These are phyloP conservation scores for Penicillium sp. DNA, from an alignment of 2,329 filamentous ascomycete genomes.

Conservation along the genomic window DNA sequence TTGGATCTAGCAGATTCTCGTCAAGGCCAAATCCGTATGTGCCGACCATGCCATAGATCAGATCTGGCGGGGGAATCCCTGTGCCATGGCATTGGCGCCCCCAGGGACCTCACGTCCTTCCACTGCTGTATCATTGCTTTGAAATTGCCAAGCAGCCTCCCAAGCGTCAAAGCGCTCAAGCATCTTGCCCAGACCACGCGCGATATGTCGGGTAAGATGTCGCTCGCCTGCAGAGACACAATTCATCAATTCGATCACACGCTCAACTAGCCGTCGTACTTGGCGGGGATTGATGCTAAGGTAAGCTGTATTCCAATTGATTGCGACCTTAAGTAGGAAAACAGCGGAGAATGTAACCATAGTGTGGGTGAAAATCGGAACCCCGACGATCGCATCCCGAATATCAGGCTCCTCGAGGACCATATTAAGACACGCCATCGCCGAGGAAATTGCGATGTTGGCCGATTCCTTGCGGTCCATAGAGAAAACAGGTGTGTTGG, in stretches of 20 bases:
- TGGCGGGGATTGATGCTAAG: conserved; percentile 40
- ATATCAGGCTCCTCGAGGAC: conserved; percentile 50
- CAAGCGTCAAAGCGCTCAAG: conserved; percentile 42
- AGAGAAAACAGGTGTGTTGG: conserved; percentile 42
- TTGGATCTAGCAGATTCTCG: conserved; percentile 43
- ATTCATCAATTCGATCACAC: conserved; percentile 42
- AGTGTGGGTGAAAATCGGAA: conserved; percentile 47
- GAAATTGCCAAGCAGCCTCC: conserved; percentile 35
- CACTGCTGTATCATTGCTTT: conserved; percentile 8
- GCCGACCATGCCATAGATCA: conserved; percentile 46
- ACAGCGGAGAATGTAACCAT: conserved; percentile 49
- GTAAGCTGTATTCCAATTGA: conserved; percentile 45
- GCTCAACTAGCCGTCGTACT: conserved; percentile 39
- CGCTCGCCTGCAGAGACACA: conserved; percentile 43
- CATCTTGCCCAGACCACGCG: conserved; percentile 43
- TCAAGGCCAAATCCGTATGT: conserved; percentile 44
- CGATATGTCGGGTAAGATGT: conserved; percentile 44
- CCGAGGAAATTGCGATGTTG: conserved; percentile 49
- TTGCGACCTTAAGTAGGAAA: conserved; percentile 46
- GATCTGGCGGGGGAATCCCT: conserved; percentile 41
- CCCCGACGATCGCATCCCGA: conserved; percentile 49
- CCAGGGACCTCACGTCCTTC: conserved; percentile 36
- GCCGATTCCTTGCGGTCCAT: conserved; percentile 47
- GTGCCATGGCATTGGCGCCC: conserved; percentile 42
- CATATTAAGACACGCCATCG: conserved; percentile 48